phyloP scores from a whole-genome alignment of 2,329 filamentous ascomycete species.

The Scleromitrula shiraiana region DNA sequence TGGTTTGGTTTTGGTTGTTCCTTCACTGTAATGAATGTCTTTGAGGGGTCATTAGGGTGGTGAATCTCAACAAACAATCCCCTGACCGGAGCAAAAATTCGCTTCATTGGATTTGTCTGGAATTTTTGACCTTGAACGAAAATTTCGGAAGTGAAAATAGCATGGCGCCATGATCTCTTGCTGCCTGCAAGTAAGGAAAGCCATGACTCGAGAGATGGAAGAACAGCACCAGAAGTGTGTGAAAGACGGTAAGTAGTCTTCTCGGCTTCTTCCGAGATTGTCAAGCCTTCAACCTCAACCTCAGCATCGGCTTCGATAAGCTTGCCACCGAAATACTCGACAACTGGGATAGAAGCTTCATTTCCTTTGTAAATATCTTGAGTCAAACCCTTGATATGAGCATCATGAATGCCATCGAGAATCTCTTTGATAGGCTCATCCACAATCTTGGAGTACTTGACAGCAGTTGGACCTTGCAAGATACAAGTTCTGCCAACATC shows the following conservation, averaged over 20 bases:
- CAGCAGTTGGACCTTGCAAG: constrained; percentile 88
- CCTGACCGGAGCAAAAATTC: constrained; percentile 78
- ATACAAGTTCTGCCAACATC: constrained; percentile 96
- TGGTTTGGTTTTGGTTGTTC: constrained; percentile 83
- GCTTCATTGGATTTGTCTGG: constrained; percentile 90
- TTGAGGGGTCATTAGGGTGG: constrained; percentile 71
- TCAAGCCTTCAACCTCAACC: constrained; percentile 76
- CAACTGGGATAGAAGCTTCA: constrained; percentile 65
- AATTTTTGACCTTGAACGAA: constrained; percentile 94
- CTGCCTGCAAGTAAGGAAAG: constrained; percentile 78
- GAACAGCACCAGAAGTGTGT: constrained; percentile 59
- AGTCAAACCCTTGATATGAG: constrained; percentile 74
- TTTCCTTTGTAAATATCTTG: constrained; percentile 73
- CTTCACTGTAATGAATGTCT: constrained; percentile 78
- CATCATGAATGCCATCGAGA: constrained; percentile 79
- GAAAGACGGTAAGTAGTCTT: constrained; percentile 83
- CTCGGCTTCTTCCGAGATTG: constrained; percentile 66
- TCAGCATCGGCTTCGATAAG: constrained; percentile 64
- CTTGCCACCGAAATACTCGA: constrained; percentile 95
- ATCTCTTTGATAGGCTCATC: constrained; percentile 96
- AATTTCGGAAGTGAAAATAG: constrained; percentile 86
- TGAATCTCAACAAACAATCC: constrained; percentile 86
- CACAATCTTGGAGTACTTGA: constrained; percentile 77
- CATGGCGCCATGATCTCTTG: constrained; percentile 86
- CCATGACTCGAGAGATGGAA: constrained; percentile 80